phyloP scores from a whole-genome alignment of 495 filamentous ascomycete species.

The Aspergillus funiculosus region DNA sequence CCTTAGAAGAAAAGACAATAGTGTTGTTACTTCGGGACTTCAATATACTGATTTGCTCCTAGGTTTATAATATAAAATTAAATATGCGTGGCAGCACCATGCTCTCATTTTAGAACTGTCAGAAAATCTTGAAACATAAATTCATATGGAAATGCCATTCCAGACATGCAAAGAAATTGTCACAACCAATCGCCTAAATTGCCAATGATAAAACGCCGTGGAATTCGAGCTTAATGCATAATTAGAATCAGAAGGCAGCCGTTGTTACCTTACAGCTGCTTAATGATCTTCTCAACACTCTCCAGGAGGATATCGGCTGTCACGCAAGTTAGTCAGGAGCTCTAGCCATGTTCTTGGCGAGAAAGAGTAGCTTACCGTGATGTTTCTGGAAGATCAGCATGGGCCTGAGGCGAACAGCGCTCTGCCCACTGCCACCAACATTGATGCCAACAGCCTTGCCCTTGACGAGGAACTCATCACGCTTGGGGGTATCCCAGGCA shows the following conservation, averaged over 20 bases:
- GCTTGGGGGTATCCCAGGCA: slow-evolving; percentile 82
- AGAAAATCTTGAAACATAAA: slow-evolving; percentile 1
- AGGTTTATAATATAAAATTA: too few relatives aligned
- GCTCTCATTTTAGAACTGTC: neutral
- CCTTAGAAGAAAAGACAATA: neutral
- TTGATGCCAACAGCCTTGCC: slow-evolving; percentile 76
- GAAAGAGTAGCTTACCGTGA: slow-evolving; percentile 57
- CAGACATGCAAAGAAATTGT: slow-evolving; percentile 3
- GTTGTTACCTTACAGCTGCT: slow-evolving; percentile 48
- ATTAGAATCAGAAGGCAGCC: too few relatives aligned
- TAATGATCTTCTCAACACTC: slow-evolving; percentile 69
- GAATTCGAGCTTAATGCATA: slow-evolving; percentile 1
- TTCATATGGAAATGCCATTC: slow-evolving; percentile 5
- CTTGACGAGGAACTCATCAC: slow-evolving; percentile 78
- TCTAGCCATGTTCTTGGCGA: slow-evolving; percentile 1
- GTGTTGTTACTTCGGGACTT: slow-evolving; percentile 6
- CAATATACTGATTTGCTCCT: too few relatives aligned
- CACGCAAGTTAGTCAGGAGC: slow-evolving; percentile 20
- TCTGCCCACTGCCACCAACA: slow-evolving; percentile 81
- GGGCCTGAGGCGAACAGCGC: slow-evolving; percentile 78
- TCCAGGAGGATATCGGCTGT: slow-evolving; percentile 60
- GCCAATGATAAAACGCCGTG: slow-evolving; percentile 8
- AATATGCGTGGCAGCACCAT: neutral
- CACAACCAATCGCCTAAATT: neutral
- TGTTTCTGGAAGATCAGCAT: slow-evolving; percentile 96